Conservation (phyloP, 2,329 filamentous ascomycete species). For the Aspergillus hortae region DNA sequence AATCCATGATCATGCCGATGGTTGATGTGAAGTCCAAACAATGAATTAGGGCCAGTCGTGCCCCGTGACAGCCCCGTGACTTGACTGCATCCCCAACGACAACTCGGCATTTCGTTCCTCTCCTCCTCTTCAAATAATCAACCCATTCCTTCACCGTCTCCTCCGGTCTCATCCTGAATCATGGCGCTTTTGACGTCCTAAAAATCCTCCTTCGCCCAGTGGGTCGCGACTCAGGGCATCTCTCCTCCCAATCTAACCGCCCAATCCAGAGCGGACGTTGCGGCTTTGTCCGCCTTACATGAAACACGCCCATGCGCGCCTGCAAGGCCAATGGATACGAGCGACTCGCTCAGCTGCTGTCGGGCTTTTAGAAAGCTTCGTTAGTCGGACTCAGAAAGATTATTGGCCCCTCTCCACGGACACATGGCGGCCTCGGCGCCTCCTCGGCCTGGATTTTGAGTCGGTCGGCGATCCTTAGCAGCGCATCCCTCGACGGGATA, state of each 20-base stretch:
- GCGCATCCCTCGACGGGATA: neutral
- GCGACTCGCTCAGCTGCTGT: neutral
- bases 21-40: no score
- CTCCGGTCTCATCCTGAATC: neutral
- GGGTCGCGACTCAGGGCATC: neutral
- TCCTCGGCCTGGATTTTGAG: neutral
- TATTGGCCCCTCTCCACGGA: neutral
- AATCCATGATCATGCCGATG: neutral
- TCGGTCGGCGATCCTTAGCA: neutral
- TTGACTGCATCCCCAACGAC: neutral
- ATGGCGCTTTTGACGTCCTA: neutral
- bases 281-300: conserved; percentile 3
- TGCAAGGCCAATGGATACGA: neutral
- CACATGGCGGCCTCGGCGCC: neutral
- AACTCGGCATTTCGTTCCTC: neutral
- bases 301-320: conserved; percentile 11
- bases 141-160: neutral
- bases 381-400: no score
- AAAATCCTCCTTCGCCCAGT: conserved; percentile 54
- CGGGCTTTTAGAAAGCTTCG: neutral
- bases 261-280: conserved; percentile 11
- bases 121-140: neutral
- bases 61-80: conserved; percentile 12
- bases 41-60: neutral
- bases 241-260: neutral